Conservation (phyloP, 2,329 filamentous ascomycete genomes). For the Stylonectria norvegica region DNA sequence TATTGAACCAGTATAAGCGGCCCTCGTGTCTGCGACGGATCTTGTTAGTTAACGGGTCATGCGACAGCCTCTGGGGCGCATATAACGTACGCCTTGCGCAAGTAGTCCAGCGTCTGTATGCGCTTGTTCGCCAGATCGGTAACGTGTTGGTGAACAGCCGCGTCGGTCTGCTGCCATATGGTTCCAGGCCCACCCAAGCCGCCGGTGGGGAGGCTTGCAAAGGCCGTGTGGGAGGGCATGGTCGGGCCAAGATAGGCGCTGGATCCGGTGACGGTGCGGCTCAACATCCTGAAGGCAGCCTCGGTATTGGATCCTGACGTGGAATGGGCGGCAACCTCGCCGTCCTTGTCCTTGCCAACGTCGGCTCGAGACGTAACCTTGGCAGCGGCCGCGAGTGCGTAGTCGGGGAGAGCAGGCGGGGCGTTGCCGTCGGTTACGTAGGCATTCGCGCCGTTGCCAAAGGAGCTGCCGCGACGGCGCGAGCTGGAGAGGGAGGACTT, state of each 20-base stretch:
- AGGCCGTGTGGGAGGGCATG: conserved; percentile 12
- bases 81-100: conserved; percentile 79
- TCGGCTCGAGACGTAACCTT: conserved; percentile 35
- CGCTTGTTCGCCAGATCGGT: conserved; percentile 86
- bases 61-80: background rate
- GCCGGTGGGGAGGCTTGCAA: conserved; percentile 11
- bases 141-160: conserved; percentile 58
- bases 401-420: conserved; percentile 53
- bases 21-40: conserved; percentile 72
- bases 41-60: conserved; percentile 4
- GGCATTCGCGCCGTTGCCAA: conserved; percentile 35
- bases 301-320: conserved; percentile 31
- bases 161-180: conserved; percentile 44
- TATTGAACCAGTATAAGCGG: conserved; percentile 97
- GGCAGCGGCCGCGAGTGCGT: conserved; percentile 48
- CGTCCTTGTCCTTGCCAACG: conserved; percentile 13
- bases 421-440: conserved; percentile 44
- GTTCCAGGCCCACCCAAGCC: conserved; percentile 18
- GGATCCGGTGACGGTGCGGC: conserved; percentile 37
- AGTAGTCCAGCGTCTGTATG: conserved; percentile 89
- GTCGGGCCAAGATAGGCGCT: conserved; percentile 26
- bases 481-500: conserved; percentile 52
- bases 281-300: conserved; percentile 43
- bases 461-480: conserved; percentile 39
- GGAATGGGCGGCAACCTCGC: conserved; percentile 4